Percentiles rank a stretch among this genome's conserved stretches.
These are phyloP conservation scores for Colletotrichum viniferum DNA, from an alignment of 2,329 filamentous ascomycete genomes.

Conservation along the genomic window DNA sequence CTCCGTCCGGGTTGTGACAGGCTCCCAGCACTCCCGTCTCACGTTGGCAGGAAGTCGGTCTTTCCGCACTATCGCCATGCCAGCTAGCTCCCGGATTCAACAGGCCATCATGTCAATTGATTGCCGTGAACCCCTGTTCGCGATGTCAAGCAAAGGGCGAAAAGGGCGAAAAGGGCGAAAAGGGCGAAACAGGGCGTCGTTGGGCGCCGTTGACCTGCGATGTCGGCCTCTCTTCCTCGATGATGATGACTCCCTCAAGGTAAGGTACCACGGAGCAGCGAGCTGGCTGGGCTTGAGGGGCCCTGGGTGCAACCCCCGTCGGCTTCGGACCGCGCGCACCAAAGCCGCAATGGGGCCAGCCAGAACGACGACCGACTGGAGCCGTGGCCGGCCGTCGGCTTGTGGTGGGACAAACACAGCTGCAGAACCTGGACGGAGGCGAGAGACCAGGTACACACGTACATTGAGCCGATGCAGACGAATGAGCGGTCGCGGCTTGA, in stretches of 20 bases:
- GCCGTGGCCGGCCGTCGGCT: slow-evolving; percentile 20
- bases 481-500: slow-evolving; percentile 15
- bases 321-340: slow-evolving; percentile 18
- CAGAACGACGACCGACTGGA: slow-evolving; percentile 20
- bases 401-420: slow-evolving; percentile 11
- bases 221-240: not conserved
- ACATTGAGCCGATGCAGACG: not conserved
- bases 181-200: not conserved
- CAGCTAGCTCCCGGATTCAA: not conserved
- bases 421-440: not conserved
- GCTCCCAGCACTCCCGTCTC: not conserved
- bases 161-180: not conserved
- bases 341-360: slow-evolving; percentile 17
- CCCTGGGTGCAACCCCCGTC: not conserved
- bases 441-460: not conserved
- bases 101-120: not conserved
- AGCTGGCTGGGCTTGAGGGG: not conserved
- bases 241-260: not conserved
- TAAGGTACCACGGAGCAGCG: not conserved
- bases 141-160: not conserved
- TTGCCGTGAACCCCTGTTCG: not conserved
- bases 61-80: not conserved
- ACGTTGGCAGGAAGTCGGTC: not conserved
- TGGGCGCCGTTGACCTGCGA: slow-evolving; percentile 10
- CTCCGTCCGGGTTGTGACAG: not conserved